These are phyloP conservation scores for Xylaria venustula DNA, from an alignment of 495 filamentous ascomycete genomes.

Conservation along the genomic window DNA sequence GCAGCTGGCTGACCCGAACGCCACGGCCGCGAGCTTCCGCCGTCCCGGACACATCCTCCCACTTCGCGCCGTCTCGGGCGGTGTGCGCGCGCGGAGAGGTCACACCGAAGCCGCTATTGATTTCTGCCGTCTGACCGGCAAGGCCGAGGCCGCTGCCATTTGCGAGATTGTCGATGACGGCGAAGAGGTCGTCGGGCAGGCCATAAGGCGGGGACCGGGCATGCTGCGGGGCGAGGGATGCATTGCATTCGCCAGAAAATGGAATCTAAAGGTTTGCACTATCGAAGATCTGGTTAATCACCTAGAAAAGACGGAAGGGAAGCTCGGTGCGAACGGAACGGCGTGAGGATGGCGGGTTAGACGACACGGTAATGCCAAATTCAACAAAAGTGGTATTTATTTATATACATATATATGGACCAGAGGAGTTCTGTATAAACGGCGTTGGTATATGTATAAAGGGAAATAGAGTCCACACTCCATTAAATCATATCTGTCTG, in stretches of 20 bases:
- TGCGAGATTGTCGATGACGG: conserved; percentile 84
- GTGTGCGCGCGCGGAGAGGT: conserved; percentile 72
- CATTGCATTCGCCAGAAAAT: conserved; percentile 80
- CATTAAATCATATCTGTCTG: not conserved
- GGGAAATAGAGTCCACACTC: conserved; percentile 1
- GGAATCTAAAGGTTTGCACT: conserved; percentile 90
- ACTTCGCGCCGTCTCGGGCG: conserved; percentile 74
- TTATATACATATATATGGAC: not conserved
- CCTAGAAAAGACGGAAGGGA: conserved; percentile 65
- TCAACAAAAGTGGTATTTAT: not conserved
- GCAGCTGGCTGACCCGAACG: conserved; percentile 66
- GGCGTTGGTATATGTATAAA: not conserved
- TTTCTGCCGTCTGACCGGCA: conserved; percentile 78
- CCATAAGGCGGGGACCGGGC: conserved; percentile 58
- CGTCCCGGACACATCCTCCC: conserved; percentile 91
- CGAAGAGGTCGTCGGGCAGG: conserved; percentile 55
- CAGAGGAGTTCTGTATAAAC: not conserved
- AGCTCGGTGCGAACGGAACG: conserved; percentile 41
- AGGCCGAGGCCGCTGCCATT: conserved; percentile 74
- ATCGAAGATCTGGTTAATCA: conserved; percentile 86
- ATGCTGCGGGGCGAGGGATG: conserved; percentile 96
- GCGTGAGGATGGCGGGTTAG: not conserved
- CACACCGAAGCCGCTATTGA: conserved; percentile 94
- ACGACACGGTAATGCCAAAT: not conserved
- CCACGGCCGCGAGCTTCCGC: conserved; percentile 62